Conservation (phyloP, 1,284 basidiomycete species). For the Malassezia psittaci region DNA sequence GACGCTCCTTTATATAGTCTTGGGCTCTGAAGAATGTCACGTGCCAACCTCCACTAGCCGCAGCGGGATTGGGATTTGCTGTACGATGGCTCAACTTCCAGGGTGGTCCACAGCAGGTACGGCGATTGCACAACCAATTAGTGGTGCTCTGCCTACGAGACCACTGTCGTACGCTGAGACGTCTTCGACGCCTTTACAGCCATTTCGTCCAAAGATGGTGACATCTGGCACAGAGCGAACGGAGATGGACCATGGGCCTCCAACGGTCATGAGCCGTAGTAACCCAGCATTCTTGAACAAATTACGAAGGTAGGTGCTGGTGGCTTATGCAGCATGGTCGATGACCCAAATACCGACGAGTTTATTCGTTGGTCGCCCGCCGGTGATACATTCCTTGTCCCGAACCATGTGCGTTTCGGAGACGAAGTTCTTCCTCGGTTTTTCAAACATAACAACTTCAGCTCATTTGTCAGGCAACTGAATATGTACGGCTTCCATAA, state of each 20-base stretch:
- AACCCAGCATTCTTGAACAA: constrained; percentile 84
- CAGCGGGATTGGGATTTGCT: not conserved
- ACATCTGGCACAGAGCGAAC: not conserved
- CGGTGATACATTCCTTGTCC: constrained; percentile 84
- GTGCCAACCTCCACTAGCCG: constrained; percentile 6
- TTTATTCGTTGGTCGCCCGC: constrained; percentile 80
- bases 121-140: not conserved
- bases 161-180: not conserved
- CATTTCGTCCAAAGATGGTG: constrained; percentile 1
- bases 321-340: constrained; percentile 66
- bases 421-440: constrained; percentile 56
- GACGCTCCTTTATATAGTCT: constrained; percentile 16
- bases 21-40: constrained; percentile 6
- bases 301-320: constrained; percentile 59
- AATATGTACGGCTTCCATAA: constrained; percentile 59
- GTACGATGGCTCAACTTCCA: constrained; percentile 1
- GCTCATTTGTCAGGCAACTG: constrained; percentile 74
- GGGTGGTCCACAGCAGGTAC: not conserved
- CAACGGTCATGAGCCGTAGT: constrained; percentile 33
- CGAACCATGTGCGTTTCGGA: constrained; percentile 84
- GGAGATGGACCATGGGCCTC: not conserved
- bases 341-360: constrained; percentile 67
- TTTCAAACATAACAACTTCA: constrained; percentile 58
- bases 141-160: not conserved
- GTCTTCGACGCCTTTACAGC: not conserved